Evolutionary conservation across 345 rosid genomes (phyloP), one percentile per base, ranked within the genome.

Genomic region (Psidium guajava): DNA sequence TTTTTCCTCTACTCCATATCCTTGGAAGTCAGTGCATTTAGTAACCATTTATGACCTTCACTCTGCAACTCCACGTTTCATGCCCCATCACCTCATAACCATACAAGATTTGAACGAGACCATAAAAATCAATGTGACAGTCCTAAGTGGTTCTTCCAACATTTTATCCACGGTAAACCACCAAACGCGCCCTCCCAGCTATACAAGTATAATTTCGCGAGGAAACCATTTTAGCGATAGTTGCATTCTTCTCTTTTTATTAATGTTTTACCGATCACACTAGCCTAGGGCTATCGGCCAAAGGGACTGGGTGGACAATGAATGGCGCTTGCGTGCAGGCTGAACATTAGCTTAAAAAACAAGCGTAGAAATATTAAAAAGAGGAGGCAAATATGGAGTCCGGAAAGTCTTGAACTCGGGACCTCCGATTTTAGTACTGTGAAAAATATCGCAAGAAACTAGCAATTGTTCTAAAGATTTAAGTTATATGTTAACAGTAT

Each of bases 291-390:
- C 18, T 0, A 11, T 69, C 47, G 47, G 25, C 47, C 13, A 3
- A 47, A 69, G 40, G 18, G 80, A 69, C 25, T 18, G 21, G 47
- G 13, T 64, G 42, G 75, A 4, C 22, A 15, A 28, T 15, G 22
- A 16, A 28, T 64, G 42, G 75, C 20, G 0, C 42, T 64, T 40
- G 18, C 11, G 11, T 3, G 50, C 14, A 13, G 15, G 18, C 18
- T 52, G 18, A 16, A 52, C 6, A 12, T 6, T 58, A 58, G 18
- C 18, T 58, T 58, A 58, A n/a, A n/a, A 14, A n/a, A 59, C 6
- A n/a, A 1, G 4, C 2, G 0, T 12, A 13, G 12, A 25, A n/a
- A 58, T 5, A 25, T 58, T 2, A 25, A 58, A 11, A 5, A 6
- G 25, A 12, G 27, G 12, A n/a, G 8, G 8, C 3, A 58, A 58